Evolutionary conservation across 305 asterid species (phyloP), one percentile per base, ranked within the genome.

Genomic region (Fraxinus platypoda): DNA sequence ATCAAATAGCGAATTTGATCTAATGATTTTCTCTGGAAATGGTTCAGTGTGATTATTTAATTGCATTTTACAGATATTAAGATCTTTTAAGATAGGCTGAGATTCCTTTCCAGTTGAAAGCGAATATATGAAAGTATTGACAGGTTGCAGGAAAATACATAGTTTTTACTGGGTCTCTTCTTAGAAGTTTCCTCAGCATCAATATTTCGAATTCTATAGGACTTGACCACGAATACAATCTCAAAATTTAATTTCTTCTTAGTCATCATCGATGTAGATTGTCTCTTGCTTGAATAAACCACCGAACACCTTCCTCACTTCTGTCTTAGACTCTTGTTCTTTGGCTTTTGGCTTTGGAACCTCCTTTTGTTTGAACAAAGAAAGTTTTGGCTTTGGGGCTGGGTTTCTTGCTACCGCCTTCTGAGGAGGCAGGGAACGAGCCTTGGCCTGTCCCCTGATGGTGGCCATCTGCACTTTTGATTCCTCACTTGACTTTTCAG

Each of bases 261-360:
- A 91, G 82, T 91, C 96, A 80, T 95, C 98, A 83, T 95, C 99
- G 3, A 95, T 88, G 78, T 94, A 95, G 87, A 95, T 93, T 87
- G 98, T 95, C 89, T 95, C 98, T 87, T 94, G 99, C 90, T 92
- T 84, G 86, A 95, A 95, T 86, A 93, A 83, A 31, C 99, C 99
- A 3, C 98, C 97, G 82, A 95, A 93, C 54, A 93, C 90, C 84
- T 94, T 91, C 84, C 97, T 90, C 57, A 91, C 92, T 85, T 95
- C 93, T 46, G 70, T 89, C 89, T 85, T 83, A 54, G 89, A 34
- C 83, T 88, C 95, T 7, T 91, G 41, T 78, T 82, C 83, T 85
- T 91, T 88, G 49, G 87, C 80, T 64, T 84, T 88, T 7, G 94
- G 88, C 80, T 92, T 86, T 6, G 90, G 83, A 6, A 37, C 78